These are phyloP conservation scores for Ballota nigra DNA, from an alignment of 257 asterid species.

Conservation along the genomic window DNA sequence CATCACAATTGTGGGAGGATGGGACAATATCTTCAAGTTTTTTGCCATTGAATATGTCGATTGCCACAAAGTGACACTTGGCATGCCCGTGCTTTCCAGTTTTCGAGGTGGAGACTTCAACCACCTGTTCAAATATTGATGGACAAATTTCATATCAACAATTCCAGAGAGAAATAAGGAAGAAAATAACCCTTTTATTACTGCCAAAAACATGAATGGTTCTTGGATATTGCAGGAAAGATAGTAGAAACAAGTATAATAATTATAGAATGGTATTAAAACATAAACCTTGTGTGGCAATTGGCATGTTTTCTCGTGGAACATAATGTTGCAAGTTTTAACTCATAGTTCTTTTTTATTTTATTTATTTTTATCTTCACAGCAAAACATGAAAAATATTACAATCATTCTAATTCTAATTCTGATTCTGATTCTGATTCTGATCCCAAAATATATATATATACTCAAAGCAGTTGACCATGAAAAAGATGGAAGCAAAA, in stretches of 20 bases:
- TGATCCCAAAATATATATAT: background rate
- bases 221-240: background rate
- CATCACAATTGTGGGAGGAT: conserved; percentile 72
- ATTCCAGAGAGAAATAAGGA: background rate
- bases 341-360: background rate
- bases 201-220: background rate
- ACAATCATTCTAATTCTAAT: no score
- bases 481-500: background rate
- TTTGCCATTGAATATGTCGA: conserved; percentile 58
- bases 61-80: conserved; percentile 69
- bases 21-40: conserved; percentile 76
- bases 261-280: background rate
- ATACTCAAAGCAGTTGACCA: background rate
- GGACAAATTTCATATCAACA: background rate
- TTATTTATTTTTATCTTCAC: no score
- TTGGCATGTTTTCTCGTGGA: background rate
- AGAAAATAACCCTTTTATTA: background rate
- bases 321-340: background rate
- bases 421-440: no score
- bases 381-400: no score
- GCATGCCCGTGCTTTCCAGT: conserved; percentile 78
- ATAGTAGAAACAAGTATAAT: background rate
- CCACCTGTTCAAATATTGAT: conserved; percentile 39
- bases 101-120: conserved; percentile 67
- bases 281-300: background rate